These are phyloP conservation scores for Poa pratensis DNA, from an alignment of 176 grass and related monocot species.

Conservation along the genomic window DNA sequence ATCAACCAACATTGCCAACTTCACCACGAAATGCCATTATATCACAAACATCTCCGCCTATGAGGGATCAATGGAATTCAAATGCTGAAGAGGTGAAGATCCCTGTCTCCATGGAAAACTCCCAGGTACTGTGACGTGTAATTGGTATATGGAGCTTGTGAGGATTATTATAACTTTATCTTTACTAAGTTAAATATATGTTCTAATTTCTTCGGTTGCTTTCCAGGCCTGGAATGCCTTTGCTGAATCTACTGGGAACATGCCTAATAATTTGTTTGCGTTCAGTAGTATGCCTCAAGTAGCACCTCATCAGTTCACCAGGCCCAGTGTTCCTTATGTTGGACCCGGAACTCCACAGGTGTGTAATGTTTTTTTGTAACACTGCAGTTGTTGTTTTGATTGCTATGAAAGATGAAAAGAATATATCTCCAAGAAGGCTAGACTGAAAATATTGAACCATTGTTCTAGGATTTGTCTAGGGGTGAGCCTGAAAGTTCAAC, in stretches of 20 bases:
- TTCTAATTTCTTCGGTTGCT: conserved; percentile 32
- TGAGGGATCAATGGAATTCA: conserved; percentile 51
- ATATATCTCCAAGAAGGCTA: conserved; percentile 30
- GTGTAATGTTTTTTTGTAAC: neutral
- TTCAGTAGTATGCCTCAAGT: conserved; percentile 48
- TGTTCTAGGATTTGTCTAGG: conserved; percentile 48
- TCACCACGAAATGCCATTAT: conserved; percentile 19
- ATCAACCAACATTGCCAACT: conserved; percentile 43
- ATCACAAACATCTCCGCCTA: conserved; percentile 29
- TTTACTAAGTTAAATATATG: conserved; percentile 28
- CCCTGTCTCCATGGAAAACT: conserved; percentile 37
- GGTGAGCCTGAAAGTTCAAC: conserved; percentile 42
- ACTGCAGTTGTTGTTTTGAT: neutral
- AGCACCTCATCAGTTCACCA: conserved; percentile 35
- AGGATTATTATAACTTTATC: conserved; percentile 13
- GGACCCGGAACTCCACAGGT: conserved; percentile 49
- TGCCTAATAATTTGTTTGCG: conserved; percentile 46
- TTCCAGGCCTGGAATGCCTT: conserved; percentile 81
- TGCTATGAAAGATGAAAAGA: conserved; percentile 11
- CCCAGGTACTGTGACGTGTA: conserved; percentile 38
- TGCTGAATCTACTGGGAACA: conserved; percentile 52
- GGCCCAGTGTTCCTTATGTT: conserved; percentile 27
- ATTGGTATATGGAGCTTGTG: conserved; percentile 28
- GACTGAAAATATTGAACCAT: conserved; percentile 33
- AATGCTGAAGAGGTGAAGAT: conserved; percentile 45